Base-by-base conservation (phyloP, 2,329 filamentous ascomycete species). In the Sporothrix phasma region DNA sequence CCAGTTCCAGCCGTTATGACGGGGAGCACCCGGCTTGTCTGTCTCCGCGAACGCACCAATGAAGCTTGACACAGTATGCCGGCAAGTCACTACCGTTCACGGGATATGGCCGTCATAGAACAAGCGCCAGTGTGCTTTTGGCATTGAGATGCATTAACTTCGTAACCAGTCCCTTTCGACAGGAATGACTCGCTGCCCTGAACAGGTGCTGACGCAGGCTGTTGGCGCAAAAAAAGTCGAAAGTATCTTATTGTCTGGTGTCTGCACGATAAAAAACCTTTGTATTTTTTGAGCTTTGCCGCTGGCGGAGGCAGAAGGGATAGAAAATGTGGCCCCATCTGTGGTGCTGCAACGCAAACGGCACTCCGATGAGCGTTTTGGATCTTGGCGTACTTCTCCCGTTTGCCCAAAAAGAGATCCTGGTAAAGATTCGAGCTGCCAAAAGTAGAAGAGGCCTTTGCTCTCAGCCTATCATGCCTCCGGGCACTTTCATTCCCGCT, bases 351-450 rank as follows among this genome's bases (percentile, higher is more conserved):
- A 54, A 59, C 63, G 59, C 58, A 65, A 61, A 65, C 49, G 51
- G 63, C 63, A 54, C 43, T 62, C 63, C 63, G 63, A 62, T 31
- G 19, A 56, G 63, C 26, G 59, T 49, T 62, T 62, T 39, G 39
- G 59, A 62, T 51, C 59, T 51, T 62, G 59, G 41, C 63, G 17
- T 49, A 22, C 34, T 11, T 17, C 22, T 31, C 47, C 34, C 59
- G 39, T 65, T 47, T 24, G 34, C 39, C 41, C 63, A 65, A 62
- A 46, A 34, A 19, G 56, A 41, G 4, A 59, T 13, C 15, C 17
- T 19, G 39, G 51, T 37, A 54, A 11, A 7, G 5, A n/a, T 34
- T 17, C 17, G 31, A 37, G 49, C 29, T 37, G 31, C 8, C 49
- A 37, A 13, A 26, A 26, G 47, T 15, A 29, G 47, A 51, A 15